phyloP scores from a whole-genome alignment of 1,284 basidiomycete species.

The Puccinia novopanici region DNA sequence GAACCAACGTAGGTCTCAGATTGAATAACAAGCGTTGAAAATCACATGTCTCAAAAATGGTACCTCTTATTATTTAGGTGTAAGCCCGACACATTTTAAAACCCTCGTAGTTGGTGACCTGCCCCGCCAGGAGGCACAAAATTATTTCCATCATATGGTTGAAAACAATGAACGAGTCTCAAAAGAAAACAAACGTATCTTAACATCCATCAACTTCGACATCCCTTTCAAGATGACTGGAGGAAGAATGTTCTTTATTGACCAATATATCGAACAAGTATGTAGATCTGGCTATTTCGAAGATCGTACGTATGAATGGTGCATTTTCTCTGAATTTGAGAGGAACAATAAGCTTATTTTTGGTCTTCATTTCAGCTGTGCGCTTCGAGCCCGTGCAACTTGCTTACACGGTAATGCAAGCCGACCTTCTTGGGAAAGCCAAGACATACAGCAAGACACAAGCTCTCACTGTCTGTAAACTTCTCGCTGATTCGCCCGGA shows the following conservation, averaged over 20 bases:
- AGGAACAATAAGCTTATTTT: too few species aligned
- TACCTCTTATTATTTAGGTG: background rate
- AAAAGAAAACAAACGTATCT: background rate
- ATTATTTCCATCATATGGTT: background rate
- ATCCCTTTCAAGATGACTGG: background rate
- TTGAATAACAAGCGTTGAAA: background rate
- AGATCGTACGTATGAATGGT: background rate
- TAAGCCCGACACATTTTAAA: background rate
- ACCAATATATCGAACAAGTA: background rate
- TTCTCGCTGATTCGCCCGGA: background rate
- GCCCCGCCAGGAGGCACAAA: background rate
- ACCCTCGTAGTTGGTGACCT: slow-evolving; percentile 6
- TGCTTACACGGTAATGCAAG: background rate
- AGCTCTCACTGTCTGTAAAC: too few species aligned
- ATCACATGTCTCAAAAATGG: background rate
- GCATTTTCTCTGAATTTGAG: background rate
- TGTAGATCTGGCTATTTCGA: background rate
- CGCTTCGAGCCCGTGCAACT: too few species aligned
- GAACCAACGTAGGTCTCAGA: background rate
- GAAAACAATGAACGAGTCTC: background rate
- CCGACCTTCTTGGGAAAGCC: background rate
- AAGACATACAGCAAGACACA: background rate
- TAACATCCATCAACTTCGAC: background rate
- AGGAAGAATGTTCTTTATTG: background rate
- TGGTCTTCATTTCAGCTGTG: too few species aligned